Percentiles rank a stretch among this genome's conserved stretches.
These are phyloP conservation scores for Eimeria necatrix DNA, from an alignment of 169 alveolate genomes.

Conservation along the genomic window DNA sequence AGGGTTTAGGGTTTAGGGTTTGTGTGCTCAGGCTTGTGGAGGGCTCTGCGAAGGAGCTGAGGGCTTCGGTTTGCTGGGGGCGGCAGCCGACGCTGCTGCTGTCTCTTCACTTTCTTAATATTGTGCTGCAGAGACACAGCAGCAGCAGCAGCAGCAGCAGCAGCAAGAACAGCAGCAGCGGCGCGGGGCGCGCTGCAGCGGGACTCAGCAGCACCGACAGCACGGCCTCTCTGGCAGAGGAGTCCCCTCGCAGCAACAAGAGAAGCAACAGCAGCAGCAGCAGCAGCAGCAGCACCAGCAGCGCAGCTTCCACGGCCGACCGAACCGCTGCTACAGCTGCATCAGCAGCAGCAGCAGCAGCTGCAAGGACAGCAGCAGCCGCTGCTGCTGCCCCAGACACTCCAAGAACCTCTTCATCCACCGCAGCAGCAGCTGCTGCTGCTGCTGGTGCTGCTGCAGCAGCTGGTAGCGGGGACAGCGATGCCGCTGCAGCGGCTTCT, in stretches of 20 bases:
- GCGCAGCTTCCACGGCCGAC: no score
- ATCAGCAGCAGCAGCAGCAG: slow-evolving; percentile 22
- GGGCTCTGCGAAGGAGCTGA: slow-evolving; percentile 11
- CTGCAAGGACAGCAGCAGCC: background rate
- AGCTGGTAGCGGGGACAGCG: background rate
- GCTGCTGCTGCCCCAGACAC: background rate
- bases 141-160: slow-evolving; percentile 15
- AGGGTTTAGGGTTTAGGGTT: slow-evolving; percentile 48
- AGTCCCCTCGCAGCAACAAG: slow-evolving; percentile 17
- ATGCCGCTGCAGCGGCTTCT: background rate
- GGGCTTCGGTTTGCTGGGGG: slow-evolving; percentile 25
- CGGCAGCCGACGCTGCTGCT: slow-evolving; percentile 41
- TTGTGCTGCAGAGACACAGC: slow-evolving; percentile 32
- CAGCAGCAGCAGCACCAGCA: no score
- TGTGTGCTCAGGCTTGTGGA: slow-evolving; percentile 28
- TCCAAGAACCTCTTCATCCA: background rate
- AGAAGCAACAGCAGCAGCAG: no score
- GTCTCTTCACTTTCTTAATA: slow-evolving; percentile 4
- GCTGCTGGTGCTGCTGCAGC: slow-evolving; percentile 42
- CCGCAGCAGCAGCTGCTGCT: slow-evolving; percentile 37
- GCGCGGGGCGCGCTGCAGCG: background rate
- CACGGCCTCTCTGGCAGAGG: slow-evolving; percentile 2
- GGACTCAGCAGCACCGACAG: background rate
- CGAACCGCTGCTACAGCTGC: no score
- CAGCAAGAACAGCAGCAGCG: background rate